phyloP scores from a whole-genome alignment of 495 filamentous ascomycete species.

The Cladorrhinum samala region DNA sequence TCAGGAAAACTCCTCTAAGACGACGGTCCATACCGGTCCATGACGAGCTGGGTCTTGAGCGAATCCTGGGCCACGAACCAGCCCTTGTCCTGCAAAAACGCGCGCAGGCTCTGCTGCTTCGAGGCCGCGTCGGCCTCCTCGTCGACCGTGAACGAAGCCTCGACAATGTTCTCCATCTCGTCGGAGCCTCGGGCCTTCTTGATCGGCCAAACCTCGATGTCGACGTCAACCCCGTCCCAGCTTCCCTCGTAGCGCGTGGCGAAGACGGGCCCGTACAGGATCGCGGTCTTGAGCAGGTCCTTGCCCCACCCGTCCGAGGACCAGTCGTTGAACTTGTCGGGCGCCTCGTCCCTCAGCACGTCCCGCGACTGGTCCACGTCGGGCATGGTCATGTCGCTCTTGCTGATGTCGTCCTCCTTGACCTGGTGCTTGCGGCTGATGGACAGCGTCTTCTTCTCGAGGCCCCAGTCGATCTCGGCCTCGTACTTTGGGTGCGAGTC shows the following conservation, averaged over 20 bases:
- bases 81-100: constrained; percentile 11
- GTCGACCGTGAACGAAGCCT: constrained; percentile 25
- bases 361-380: constrained; percentile 9
- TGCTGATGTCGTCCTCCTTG: constrained; percentile 6
- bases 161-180: constrained; percentile 20
- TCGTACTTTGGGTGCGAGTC: constrained; percentile 20
- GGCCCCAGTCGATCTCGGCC: constrained; percentile 29
- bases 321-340: constrained; percentile 25
- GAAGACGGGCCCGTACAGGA: constrained; percentile 22
- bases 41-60: constrained; percentile 20
- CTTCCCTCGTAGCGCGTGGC: constrained; percentile 21
- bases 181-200: constrained; percentile 3
- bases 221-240: constrained; percentile 18
- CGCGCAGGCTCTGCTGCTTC: constrained; percentile 1
- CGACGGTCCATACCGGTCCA: constrained; percentile 14
- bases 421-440: constrained; percentile 23
- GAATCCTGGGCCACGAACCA: constrained; percentile 19
- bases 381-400: constrained; percentile 21
- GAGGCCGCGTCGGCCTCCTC: neutral
- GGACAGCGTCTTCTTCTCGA: constrained; percentile 24
- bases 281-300: constrained; percentile 3
- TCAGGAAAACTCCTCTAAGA: neutral
- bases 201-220: constrained; percentile 28
- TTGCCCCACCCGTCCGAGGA: constrained; percentile 16
- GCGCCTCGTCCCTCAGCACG: constrained; percentile 22